phyloP scores from a whole-genome alignment of 2,329 filamentous ascomycete species.

The Didymella glomerata region DNA sequence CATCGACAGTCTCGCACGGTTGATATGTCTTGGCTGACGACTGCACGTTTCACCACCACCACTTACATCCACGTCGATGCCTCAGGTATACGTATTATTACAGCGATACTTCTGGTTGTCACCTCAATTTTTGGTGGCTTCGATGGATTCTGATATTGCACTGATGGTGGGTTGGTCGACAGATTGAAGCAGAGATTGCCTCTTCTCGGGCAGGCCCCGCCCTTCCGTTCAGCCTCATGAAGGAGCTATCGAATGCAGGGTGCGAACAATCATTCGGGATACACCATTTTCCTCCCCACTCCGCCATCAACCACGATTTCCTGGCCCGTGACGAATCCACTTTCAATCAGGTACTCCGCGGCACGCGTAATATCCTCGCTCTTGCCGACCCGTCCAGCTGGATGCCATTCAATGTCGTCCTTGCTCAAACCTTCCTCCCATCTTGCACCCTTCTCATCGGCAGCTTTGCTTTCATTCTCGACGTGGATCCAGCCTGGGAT shows the following conservation, averaged over 20 bases:
- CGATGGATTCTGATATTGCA: not conserved
- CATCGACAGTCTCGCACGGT: slow-evolving; percentile 10
- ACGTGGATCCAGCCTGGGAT: slow-evolving; percentile 64
- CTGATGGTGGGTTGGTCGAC: slow-evolving; percentile 4
- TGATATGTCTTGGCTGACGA: slow-evolving; percentile 15
- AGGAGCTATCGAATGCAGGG: slow-evolving; percentile 7
- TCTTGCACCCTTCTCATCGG: slow-evolving; percentile 50
- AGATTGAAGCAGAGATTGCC: slow-evolving; percentile 16
- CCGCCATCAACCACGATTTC: slow-evolving; percentile 59
- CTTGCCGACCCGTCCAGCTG: slow-evolving; percentile 60
- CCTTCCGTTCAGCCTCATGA: slow-evolving; percentile 12
- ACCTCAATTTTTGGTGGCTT: not conserved
- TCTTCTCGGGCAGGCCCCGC: slow-evolving; percentile 12
- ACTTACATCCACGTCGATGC: slow-evolving; percentile 13
- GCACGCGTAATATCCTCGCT: slow-evolving; percentile 57
- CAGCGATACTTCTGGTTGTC: not conserved
- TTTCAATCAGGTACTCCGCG: slow-evolving; percentile 53
- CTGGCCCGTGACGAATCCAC: slow-evolving; percentile 55
- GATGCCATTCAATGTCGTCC: slow-evolving; percentile 60
- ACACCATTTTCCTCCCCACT: slow-evolving; percentile 58
- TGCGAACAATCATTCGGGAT: slow-evolving; percentile 36
- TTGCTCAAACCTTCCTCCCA: slow-evolving; percentile 60
- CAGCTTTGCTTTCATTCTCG: slow-evolving; percentile 52
- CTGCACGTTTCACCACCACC: slow-evolving; percentile 18
- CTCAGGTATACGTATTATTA: slow-evolving; percentile 3